Evolutionary conservation across 2,329 filamentous ascomycete species (phyloP).

Genomic region (Hymenoscyphus linearis): DNA sequence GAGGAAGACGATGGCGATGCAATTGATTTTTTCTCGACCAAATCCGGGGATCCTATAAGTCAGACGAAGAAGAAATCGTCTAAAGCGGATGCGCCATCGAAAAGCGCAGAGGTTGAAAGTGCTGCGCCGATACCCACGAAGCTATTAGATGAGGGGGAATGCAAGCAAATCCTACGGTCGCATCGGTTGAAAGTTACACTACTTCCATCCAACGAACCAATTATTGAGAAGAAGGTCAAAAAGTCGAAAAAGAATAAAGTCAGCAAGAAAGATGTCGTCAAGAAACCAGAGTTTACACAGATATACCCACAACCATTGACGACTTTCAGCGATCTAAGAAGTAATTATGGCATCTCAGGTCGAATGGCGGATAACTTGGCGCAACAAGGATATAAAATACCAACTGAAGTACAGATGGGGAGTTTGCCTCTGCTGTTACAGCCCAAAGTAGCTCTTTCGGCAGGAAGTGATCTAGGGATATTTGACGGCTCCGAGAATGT

Average conservation of each 20-base stretch:
- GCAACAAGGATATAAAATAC: constrained; percentile 78
- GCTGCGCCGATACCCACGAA: constrained; percentile 14
- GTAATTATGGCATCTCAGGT: constrained; percentile 66
- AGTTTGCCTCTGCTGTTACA: constrained; percentile 73
- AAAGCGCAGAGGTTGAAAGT: constrained; percentile 4
- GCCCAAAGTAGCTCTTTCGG: constrained; percentile 45
- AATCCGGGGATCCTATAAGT: constrained; percentile 27
- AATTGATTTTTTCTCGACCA: constrained; percentile 55
- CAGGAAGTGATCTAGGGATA: constrained; percentile 29
- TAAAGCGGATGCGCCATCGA: constrained; percentile 12
- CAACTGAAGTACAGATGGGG: constrained; percentile 90
- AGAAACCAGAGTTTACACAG: constrained; percentile 48
- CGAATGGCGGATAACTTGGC: constrained; percentile 73
- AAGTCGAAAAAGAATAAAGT: constrained; percentile 45
- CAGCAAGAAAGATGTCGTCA: constrained; percentile 36
- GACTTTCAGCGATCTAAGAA: constrained; percentile 68
- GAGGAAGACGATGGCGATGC: constrained; percentile 32
- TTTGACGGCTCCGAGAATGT: constrained; percentile 37
- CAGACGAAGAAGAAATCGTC: constrained; percentile 19
- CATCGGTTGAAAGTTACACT: constrained; percentile 83
- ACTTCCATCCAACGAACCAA: constrained; percentile 47
- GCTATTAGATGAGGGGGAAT: constrained; percentile 61
- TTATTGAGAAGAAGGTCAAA: constrained; percentile 35
- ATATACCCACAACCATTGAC: constrained; percentile 76
- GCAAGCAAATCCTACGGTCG: constrained; percentile 66